Conservation (phyloP, 768 basidiomycete genomes). For the Macrocybe gigantea region DNA sequence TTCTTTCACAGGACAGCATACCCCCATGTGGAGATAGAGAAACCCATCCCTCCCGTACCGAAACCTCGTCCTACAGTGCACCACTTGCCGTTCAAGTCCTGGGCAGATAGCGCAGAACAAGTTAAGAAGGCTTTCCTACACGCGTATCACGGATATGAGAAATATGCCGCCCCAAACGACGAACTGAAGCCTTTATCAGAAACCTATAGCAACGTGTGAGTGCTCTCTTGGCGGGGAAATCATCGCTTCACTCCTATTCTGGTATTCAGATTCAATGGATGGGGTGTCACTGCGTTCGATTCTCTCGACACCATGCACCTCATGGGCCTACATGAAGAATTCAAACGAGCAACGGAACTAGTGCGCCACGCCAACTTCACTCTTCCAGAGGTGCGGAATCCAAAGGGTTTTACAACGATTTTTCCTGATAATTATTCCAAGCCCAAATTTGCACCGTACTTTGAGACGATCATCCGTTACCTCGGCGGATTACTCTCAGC, state of each 20-base stretch:
- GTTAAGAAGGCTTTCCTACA: conserved; percentile 62
- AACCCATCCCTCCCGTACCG: too few species aligned
- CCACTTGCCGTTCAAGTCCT: conserved; percentile 18
- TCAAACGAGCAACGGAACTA: conserved; percentile 51
- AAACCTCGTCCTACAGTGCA: too few species aligned
- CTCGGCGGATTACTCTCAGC: conserved; percentile 85
- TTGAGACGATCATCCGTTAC: conserved; percentile 87
- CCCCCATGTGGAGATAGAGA: background rate
- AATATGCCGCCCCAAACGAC: conserved; percentile 55
- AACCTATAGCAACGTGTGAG: conserved; percentile 41
- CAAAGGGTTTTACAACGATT: background rate
- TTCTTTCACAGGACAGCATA: conserved; percentile 16
- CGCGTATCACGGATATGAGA: conserved; percentile 63
- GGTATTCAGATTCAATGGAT: conserved; percentile 63
- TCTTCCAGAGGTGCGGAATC: conserved; percentile 31
- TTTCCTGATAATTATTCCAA: conserved; percentile 5
- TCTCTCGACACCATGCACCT: conserved; percentile 83
- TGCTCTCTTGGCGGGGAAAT: too few species aligned
- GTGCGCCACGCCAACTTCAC: conserved; percentile 46
- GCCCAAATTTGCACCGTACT: conserved; percentile 46
- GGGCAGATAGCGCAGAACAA: conserved; percentile 46
- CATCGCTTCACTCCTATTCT: background rate
- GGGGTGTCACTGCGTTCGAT: conserved; percentile 76
- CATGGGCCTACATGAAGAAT: conserved; percentile 73
- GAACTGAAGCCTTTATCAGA: conserved; percentile 55